phyloP scores from a whole-genome alignment of 2,329 filamentous ascomycete species.

The Stagonosporopsis vannaccii region DNA sequence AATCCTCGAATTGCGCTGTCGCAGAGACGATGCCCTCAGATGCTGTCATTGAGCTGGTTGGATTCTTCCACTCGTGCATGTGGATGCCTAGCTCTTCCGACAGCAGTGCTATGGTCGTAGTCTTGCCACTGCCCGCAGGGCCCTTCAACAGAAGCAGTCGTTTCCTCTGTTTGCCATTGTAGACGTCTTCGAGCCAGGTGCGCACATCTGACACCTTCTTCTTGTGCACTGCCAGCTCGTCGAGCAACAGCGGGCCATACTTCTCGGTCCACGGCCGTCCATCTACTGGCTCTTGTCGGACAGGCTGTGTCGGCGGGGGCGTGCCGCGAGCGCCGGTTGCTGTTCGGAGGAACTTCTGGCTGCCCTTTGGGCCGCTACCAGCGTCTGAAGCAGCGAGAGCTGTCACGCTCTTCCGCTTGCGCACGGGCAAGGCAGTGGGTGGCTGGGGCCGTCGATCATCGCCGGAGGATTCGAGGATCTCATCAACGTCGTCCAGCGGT shows the following conservation, averaged over 20 bases:
- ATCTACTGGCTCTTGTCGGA: conserved; percentile 56
- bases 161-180: conserved; percentile 67
- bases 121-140: conserved; percentile 90
- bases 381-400: conserved; percentile 19
- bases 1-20: conserved; percentile 88
- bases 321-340: conserved; percentile 42
- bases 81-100: conserved; percentile 79
- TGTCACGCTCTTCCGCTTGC: conserved; percentile 37
- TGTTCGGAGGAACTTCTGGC: conserved; percentile 56
- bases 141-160: conserved; percentile 86
- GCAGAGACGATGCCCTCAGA: conserved; percentile 72
- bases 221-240: conserved; percentile 93
- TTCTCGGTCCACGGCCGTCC: conserved; percentile 85
- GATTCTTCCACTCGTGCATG: conserved; percentile 91
- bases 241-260: conserved; percentile 76
- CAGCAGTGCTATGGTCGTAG: conserved; percentile 81
- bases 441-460: conserved; percentile 36
- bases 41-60: conserved; percentile 67
- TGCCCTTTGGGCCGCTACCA: conserved; percentile 35
- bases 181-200: conserved; percentile 79
- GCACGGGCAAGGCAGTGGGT: conserved; percentile 36
- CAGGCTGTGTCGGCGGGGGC: conserved; percentile 37
- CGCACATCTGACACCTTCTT: conserved; percentile 89
- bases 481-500: conserved; percentile 42
- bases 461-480: conserved; percentile 48